These are phyloP conservation scores for Boletus rubroflammeus DNA, from an alignment of 768 basidiomycete genomes.

Conservation along the genomic window DNA sequence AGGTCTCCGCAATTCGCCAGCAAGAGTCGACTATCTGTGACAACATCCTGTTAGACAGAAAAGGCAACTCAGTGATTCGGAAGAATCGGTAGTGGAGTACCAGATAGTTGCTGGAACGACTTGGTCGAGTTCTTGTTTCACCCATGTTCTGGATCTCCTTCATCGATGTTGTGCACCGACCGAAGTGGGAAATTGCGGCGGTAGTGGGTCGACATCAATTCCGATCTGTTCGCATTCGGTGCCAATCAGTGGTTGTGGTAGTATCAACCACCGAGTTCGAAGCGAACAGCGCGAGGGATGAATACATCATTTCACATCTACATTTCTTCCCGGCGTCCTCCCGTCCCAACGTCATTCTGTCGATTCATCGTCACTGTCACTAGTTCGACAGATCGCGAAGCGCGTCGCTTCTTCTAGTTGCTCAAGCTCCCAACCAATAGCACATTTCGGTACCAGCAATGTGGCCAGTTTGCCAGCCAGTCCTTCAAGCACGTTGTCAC, in stretches of 20 bases:
- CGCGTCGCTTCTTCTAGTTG: slow-evolving; percentile 57
- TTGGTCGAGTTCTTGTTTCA: neutral
- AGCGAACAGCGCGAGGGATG: slow-evolving; percentile 1
- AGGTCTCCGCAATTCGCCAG: neutral
- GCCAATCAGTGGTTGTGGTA: neutral
- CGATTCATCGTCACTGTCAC: slow-evolving; percentile 73
- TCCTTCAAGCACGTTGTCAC: slow-evolving; percentile 51
- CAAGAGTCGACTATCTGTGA: neutral
- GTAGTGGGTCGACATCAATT: neutral
- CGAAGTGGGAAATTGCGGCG: neutral
- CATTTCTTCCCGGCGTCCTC: slow-evolving; percentile 11
- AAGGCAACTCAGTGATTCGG: neutral
- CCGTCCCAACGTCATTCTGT: slow-evolving; percentile 25
- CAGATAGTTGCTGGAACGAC: neutral
- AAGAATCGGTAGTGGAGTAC: neutral
- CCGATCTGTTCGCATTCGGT: slow-evolving; percentile 6
- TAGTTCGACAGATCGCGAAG: slow-evolving; percentile 34
- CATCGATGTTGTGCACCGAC: neutral
- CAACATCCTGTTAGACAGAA: neutral
- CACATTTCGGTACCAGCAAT: slow-evolving; percentile 46
- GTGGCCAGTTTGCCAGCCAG: slow-evolving; percentile 43
- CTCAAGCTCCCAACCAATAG: slow-evolving; percentile 70
- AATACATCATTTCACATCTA: slow-evolving; percentile 1
- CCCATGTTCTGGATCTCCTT: neutral
- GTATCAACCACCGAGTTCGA: neutral